Evolutionary conservation across 2,329 filamentous ascomycete genomes (phyloP), one percentile per base, ranked within the genome.

Genomic region (Apiospora kogelbergensis): DNA sequence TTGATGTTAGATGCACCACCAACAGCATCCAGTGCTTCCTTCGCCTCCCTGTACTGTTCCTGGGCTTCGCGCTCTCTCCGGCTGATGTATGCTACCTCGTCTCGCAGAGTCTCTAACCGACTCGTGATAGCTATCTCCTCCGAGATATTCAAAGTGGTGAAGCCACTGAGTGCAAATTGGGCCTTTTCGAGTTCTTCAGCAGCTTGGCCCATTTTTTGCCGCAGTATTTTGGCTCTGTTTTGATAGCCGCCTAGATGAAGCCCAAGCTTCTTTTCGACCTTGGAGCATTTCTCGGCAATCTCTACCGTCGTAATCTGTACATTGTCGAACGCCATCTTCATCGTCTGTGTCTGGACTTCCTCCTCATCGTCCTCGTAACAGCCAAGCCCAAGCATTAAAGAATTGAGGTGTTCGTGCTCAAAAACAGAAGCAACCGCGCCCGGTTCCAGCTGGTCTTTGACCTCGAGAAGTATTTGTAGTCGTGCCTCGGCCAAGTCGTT

Each of bases 171-270:
- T 1, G 93, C 92, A 67, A 89, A 83, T 64, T 83, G 88, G 2
- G 93, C 92, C 81, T 93, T 92, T 69, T 91, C 89, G 17, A 98
- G 84, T 2, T 92, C 92, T 24, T 90, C 88, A 33, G 90, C 88
- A 1, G 94, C 93, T 72, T 94, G 92, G 22, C 82, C 80, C 71
- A 97, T 93, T 83, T 97, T 98, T 70, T 90, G 87, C 26, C 90
- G 88, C 33, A 99, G 86, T 74, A 89, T 90, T 80, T 94, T 94
- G 42, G 93, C 90, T 41, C 96, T 91, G 74, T 94, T 90, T 78
- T 95, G 91, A 81, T 99, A 99, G 17, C 96, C 96, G 30, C 95
- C 95, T 2, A 97, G 89, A 75, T 96, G 91, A 67, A 97, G 85
- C 0, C 86, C 85, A n/a, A 99, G 88, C 81, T 96, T 98, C 87